Percentiles rank a stretch among this genome's conserved stretches.
These are phyloP conservation scores for Amanita pallidorosea DNA, from an alignment of 768 basidiomycete genomes.

Conservation along the genomic window DNA sequence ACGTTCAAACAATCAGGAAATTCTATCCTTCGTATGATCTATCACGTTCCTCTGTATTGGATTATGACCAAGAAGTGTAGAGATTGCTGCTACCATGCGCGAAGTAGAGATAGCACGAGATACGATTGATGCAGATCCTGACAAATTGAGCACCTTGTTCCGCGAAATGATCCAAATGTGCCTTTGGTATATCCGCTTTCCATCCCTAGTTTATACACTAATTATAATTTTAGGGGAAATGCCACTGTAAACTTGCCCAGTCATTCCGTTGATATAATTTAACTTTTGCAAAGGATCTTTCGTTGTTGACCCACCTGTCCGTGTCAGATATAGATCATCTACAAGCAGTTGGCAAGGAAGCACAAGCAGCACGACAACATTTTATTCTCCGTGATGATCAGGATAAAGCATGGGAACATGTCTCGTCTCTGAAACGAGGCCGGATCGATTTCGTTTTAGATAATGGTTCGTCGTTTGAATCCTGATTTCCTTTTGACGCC, in stretches of 20 bases:
- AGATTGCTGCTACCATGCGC: conserved; percentile 64
- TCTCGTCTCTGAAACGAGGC: conserved; percentile 42
- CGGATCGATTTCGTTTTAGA: conserved; percentile 85
- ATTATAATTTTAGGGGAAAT: conserved; percentile 60
- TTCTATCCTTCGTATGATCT: conserved; percentile 64
- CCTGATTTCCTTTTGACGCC: not conserved
- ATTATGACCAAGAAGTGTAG: conserved; percentile 22
- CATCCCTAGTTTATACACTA: not conserved
- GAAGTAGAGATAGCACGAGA: conserved; percentile 46
- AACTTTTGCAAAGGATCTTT: conserved; percentile 59
- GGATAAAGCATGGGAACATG: conserved; percentile 58
- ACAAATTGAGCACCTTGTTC: conserved; percentile 56
- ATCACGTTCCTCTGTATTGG: not conserved
- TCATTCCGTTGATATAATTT: not conserved
- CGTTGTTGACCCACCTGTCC: conserved; percentile 78
- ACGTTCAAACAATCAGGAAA: conserved; percentile 72
- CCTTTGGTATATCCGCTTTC: conserved; percentile 46
- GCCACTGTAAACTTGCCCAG: conserved; percentile 54
- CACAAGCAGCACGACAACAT: conserved; percentile 62
- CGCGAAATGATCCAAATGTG: conserved; percentile 87
- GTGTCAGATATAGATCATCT: conserved; percentile 74
- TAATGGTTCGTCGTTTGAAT: conserved; percentile 49
- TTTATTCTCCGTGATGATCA: conserved; percentile 85
- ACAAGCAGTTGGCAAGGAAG: conserved; percentile 75
- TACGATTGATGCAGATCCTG: conserved; percentile 30